Evolutionary conservation across 139 green algal species (phyloP).

Genomic region (Picochlorum costavermella): DNA sequence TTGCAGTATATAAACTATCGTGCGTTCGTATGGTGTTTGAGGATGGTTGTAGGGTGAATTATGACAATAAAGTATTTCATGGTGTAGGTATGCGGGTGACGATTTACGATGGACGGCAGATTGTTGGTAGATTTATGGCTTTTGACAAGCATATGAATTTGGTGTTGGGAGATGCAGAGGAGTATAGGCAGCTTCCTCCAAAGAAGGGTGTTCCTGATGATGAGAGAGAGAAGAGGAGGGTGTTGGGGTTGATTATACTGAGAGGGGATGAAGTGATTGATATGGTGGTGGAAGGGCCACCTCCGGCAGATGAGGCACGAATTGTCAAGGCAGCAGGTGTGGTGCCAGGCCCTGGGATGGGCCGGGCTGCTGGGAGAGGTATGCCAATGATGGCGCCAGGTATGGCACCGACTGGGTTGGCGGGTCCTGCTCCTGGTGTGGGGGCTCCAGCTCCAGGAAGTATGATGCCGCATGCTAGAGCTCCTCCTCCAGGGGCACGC

Average conservation of each 20-base stretch:
- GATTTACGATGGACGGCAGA: constrained; percentile 74
- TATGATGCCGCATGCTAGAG: constrained; percentile 81
- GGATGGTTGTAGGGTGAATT: too few species aligned
- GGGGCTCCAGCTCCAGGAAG: constrained; percentile 76
- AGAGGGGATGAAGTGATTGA: constrained; percentile 91
- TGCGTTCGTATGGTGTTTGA: constrained; percentile 33
- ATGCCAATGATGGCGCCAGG: constrained; percentile 63
- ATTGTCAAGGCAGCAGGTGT: constrained; percentile 35
- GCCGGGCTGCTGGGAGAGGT: constrained; percentile 66
- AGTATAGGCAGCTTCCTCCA: constrained; percentile 86
- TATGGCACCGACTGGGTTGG: constrained; percentile 70
- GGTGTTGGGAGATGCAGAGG: constrained; percentile 92
- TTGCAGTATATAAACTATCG: constrained; percentile 96
- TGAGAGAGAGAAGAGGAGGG: constrained; percentile 80
- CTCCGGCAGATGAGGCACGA: constrained; percentile 64
- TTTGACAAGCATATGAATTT: constrained; percentile 99
- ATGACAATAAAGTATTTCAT: neutral
- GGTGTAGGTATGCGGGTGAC: constrained; percentile 80
- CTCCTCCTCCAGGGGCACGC: constrained; percentile 45
- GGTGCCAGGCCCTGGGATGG: constrained; percentile 61
- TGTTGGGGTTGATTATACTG: constrained; percentile 91
- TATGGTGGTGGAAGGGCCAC: constrained; percentile 91
- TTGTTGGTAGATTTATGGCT: constrained; percentile 97
- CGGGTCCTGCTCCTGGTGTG: constrained; percentile 74
- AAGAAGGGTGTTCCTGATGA: constrained; percentile 83